These are phyloP conservation scores for Komagataella pseudopastoris DNA, from an alignment of 805 yeast species.

Conservation along the genomic window DNA sequence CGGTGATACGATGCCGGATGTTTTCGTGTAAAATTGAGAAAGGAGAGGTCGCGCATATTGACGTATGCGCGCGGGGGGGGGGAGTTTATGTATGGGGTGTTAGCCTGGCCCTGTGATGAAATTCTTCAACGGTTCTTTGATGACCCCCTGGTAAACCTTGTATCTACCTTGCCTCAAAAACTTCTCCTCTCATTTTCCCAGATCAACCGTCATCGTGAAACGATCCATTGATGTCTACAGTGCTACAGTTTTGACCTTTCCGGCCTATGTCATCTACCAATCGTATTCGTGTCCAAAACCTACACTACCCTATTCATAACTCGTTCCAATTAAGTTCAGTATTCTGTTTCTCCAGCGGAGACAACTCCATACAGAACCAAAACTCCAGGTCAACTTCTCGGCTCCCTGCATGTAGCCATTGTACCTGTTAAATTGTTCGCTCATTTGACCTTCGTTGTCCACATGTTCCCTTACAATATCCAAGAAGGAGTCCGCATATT, in stretches of 20 bases:
- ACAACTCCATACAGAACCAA: conserved; percentile 63
- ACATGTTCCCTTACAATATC: conserved; percentile 45
- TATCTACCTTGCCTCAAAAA: neutral
- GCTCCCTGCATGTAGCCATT: conserved; percentile 89
- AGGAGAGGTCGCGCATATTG: neutral
- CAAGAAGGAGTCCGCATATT: conserved; percentile 57
- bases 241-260: neutral
- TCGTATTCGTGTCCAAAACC: neutral
- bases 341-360: conserved; percentile 46
- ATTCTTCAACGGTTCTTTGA: neutral
- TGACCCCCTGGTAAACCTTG: neutral
- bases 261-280: neutral
- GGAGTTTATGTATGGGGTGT: neutral
- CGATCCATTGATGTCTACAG: neutral
- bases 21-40: neutral
- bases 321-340: neutral
- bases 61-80: neutral
- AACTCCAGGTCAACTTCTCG: conserved; percentile 79
- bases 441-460: conserved; percentile 57
- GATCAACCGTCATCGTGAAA: neutral
- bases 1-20: neutral
- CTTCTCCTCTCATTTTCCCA: neutral
- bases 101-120: neutral
- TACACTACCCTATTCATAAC: neutral
- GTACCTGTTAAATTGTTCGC: conserved; percentile 78